Evolutionary conservation across 257 asterid species (phyloP), one percentile per base, ranked within the genome.

Genomic region (Apocynum venetum): DNA sequence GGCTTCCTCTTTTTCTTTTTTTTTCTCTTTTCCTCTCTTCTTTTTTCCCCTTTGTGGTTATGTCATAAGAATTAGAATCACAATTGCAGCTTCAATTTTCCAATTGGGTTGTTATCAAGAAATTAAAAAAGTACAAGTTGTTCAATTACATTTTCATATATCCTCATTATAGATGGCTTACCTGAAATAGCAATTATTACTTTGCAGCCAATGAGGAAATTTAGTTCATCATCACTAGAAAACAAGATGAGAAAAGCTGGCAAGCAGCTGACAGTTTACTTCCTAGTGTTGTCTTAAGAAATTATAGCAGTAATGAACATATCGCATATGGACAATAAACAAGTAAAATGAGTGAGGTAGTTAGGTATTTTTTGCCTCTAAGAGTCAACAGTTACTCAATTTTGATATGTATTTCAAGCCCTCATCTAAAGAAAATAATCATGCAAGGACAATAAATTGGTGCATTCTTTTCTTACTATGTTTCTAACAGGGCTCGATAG

Each of bases 401-500:
- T 71, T 38, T 55, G 17, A 76, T 41, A 49, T 59, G 59, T 31
- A 47, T 19, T 19, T 65, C 66, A 63, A 69, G 38, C 61, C 57
- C 38, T 38, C 48, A 31, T 3, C 19, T 38, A 43, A 47, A 10
- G 47, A 57, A 38, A 12, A 35, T 15, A 59, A 71, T 46, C 60
- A 14, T 40, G 36, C 20, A 15, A 52, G 14, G 46, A 46, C 43
- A 51, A 65, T 6, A 55, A 52, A 41, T 6, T 10, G 25, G 25
- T 31, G 40, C 36, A 72, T 49, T 51, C 72, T 70, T 61, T 44
- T 63, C 55, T 87, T 91, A 95, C 98, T 89, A 96, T 95, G 90
- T 87, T 93, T 83, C 87, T 86, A 83, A 95, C 98, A 65, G 96
- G 98, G 77, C 98, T 95, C 38, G 98, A 95, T 80, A 95, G 85